Base-by-base conservation (phyloP, 148 eudicot genomes). In the Fallopia convolvulus region DNA sequence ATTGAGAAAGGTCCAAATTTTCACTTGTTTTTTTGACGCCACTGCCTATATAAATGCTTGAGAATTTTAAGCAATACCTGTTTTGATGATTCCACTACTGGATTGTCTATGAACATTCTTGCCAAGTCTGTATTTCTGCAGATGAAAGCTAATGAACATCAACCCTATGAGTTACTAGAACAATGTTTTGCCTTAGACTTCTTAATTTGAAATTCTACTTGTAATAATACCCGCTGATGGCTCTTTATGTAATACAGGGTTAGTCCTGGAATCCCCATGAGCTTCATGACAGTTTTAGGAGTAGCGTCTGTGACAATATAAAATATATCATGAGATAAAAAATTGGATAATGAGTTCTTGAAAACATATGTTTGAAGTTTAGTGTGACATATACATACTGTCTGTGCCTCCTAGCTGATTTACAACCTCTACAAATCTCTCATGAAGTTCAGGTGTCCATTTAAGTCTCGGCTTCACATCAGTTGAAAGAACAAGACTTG, bases 381-480 rank as follows among this genome's bases (percentile, higher is more conserved):
- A 61, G 49, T 6, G 20, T 15, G 75, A 68, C 30, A 32, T 50
- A 41, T 26, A 76, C 88, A 83, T 79, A 89, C 92, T 89, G 78
- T 87, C 90, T 68, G 90, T 86, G 53, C 92, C 92, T 68, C 92
- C 90, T n/a, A 89, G 88, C 68, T 87, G n/a, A n/a, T n/a, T n/a
- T n/a, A n/a, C n/a, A n/a, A n/a, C n/a, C n/a, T n/a, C n/a, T n/a
- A n/a, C n/a, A n/a, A n/a, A n/a, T n/a, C n/a, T n/a, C n/a, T n/a
- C n/a, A n/a, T n/a, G n/a, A n/a, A n/a, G n/a, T n/a, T n/a, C n/a
- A n/a, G n/a, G n/a, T n/a, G n/a, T n/a, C n/a, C n/a, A n/a, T n/a
- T n/a, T n/a, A n/a, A n/a, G n/a, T n/a, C n/a, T n/a, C n/a, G n/a
- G n/a, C n/a, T n/a, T n/a, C n/a, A n/a, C n/a, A n/a, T n/a, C n/a